Evolutionary conservation across 345 rosid genomes (phyloP).

Genomic region (Limnanthes douglasii): DNA sequence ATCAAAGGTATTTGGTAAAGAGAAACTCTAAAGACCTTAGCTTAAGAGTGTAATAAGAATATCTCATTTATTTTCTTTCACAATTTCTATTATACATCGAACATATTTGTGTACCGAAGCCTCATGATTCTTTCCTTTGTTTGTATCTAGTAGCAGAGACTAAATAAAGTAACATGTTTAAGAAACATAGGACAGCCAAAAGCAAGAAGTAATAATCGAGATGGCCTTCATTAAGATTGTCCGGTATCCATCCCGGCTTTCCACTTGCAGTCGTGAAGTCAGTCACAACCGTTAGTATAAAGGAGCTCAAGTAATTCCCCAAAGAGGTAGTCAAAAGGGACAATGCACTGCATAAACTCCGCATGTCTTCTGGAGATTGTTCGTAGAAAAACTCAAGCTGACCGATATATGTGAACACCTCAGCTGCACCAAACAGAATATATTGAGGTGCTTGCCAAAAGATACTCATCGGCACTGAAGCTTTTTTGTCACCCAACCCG

Average conservation of each 20-base stretch:
- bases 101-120: no score
- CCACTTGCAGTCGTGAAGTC: slow-evolving; percentile 13
- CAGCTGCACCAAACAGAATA: slow-evolving; percentile 19
- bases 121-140: slow-evolving; percentile 6
- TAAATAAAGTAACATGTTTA: slow-evolving; percentile 12
- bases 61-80: no score
- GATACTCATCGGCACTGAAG: slow-evolving; percentile 15
- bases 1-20: no score
- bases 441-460: slow-evolving; percentile 22
- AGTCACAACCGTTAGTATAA: slow-evolving; percentile 16
- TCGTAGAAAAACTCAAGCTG: slow-evolving; percentile 22
- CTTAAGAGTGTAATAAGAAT: no score
- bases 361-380: slow-evolving; percentile 22
- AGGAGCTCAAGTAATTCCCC: slow-evolving; percentile 20
- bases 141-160: slow-evolving; percentile 15
- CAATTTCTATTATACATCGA: no score
- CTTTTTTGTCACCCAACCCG: slow-evolving; percentile 10
- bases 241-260: no score
- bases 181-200: slow-evolving; percentile 14
- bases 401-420: no score
- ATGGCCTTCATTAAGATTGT: slow-evolving; percentile 20
- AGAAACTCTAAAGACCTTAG: no score
- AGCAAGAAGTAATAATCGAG: slow-evolving; percentile 24
- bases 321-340: slow-evolving; percentile 19
- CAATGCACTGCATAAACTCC: slow-evolving; percentile 22